Conservation (phyloP, 257 asterid species). For the Fraxinus pennsylvanica region DNA sequence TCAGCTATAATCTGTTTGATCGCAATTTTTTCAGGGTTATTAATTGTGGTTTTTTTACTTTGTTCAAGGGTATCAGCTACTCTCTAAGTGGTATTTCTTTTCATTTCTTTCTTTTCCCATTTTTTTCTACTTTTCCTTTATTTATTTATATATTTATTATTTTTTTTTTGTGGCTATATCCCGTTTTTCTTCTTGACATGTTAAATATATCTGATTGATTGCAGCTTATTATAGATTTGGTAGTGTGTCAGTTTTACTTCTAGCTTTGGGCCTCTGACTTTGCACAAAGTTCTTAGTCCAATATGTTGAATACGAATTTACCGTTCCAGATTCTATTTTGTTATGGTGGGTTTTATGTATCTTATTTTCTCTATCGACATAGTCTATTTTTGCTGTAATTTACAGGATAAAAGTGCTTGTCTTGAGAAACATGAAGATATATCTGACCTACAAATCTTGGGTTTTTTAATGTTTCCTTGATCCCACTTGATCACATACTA, state of each 20-base stretch:
- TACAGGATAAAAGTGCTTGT: background rate
- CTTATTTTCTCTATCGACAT: too few species aligned
- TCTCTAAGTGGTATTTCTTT: background rate
- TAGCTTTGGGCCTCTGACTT: background rate
- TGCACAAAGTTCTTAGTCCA: background rate
- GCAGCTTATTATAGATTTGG: too few species aligned
- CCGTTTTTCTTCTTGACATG: background rate
- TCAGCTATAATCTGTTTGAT: background rate
- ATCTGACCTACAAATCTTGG: background rate
- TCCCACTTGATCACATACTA: background rate
- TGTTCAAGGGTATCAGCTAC: background rate
- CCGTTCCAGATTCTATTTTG: too few species aligned
- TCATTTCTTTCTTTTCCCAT: too few species aligned
- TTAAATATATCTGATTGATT: background rate
- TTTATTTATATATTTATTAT: too few species aligned
- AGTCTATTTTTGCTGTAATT: background rate
- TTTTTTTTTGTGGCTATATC: background rate
- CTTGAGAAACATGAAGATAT: background rate
- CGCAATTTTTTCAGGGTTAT: background rate
- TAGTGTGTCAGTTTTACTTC: too few species aligned
- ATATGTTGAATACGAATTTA: too few species aligned
- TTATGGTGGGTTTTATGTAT: too few species aligned
- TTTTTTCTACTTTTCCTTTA: too few species aligned
- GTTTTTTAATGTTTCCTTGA: background rate
- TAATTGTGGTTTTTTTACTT: too few species aligned